Conservation (phyloP, 2,329 filamentous ascomycete species). For the Plenodomus biglobosus region DNA sequence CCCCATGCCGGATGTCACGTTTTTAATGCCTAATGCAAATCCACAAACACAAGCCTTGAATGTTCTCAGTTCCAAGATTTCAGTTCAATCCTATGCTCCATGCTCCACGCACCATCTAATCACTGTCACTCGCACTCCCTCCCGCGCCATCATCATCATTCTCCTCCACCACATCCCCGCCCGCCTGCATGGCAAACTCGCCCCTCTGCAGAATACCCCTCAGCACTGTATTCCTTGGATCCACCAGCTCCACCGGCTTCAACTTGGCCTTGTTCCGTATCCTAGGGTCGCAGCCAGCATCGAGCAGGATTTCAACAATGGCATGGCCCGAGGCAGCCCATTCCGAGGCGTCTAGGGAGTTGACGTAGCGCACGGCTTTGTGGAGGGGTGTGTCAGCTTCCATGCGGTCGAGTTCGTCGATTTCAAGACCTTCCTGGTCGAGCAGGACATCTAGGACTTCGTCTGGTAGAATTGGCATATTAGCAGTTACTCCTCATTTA, state of each 20-base stretch:
- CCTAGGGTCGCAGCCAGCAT: constrained; percentile 69
- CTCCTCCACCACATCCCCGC: constrained; percentile 53
- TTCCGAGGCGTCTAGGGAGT: constrained; percentile 64
- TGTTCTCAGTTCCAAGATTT: not conserved
- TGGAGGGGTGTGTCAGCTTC: constrained; percentile 80
- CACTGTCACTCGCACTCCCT: constrained; percentile 53
- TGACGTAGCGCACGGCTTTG: constrained; percentile 75
- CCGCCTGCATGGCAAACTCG: constrained; percentile 62
- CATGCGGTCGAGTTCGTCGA: constrained; percentile 71
- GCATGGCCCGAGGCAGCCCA: constrained; percentile 66
- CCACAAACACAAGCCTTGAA: not conserved
- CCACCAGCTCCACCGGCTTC: constrained; percentile 70
- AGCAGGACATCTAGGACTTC: constrained; percentile 80
- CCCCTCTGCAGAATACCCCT: constrained; percentile 67
- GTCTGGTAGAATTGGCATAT: constrained; percentile 51
- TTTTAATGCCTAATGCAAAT: not conserved
- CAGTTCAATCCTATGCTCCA: not conserved
- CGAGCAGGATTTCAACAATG: constrained; percentile 77
- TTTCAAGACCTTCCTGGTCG: constrained; percentile 82
- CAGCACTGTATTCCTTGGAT: constrained; percentile 67
- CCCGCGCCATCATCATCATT: constrained; percentile 52
- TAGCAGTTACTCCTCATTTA: not conserved
- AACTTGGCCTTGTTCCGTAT: constrained; percentile 73
- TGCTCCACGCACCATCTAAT: constrained; percentile 21
- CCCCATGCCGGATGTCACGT: not conserved